These are phyloP conservation scores for Aspergillus udagawae DNA, from an alignment of 2,329 filamentous ascomycete genomes.

Conservation along the genomic window DNA sequence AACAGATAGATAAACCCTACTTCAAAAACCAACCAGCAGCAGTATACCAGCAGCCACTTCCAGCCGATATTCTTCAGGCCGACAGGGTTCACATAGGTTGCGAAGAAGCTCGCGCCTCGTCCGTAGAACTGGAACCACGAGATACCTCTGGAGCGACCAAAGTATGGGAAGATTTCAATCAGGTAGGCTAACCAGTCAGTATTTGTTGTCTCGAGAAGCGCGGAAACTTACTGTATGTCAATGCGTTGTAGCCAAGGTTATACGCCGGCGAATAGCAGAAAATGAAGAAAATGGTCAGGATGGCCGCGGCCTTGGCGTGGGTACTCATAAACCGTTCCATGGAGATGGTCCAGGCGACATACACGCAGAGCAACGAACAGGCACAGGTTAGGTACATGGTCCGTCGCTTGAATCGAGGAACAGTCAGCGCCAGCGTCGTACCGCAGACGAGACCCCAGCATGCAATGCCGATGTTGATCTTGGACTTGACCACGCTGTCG, in stretches of 20 bases:
- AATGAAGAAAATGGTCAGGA: conserved; percentile 53
- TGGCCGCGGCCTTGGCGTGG: conserved; percentile 36
- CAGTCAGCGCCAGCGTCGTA: conserved; percentile 36
- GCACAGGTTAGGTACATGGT: conserved; percentile 49
- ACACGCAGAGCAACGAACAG: conserved; percentile 48
- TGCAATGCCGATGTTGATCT: conserved; percentile 36
- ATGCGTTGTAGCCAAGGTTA: conserved; percentile 63
- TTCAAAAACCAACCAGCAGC: conserved; percentile 41
- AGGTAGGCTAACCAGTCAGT: conserved; percentile 39
- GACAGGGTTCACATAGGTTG: conserved; percentile 47
- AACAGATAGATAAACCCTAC: conserved; percentile 43
- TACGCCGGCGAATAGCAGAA: conserved; percentile 59
- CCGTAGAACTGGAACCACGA: conserved; percentile 56
- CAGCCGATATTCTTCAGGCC: conserved; percentile 41
- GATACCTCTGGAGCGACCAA: conserved; percentile 56
- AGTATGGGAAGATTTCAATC: conserved; percentile 58
- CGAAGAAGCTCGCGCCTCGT: conserved; percentile 47
- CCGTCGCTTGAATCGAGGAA: conserved; percentile 42
- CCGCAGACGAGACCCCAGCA: conserved; percentile 43
- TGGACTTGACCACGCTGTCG: conserved; percentile 31
- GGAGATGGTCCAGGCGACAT: conserved; percentile 54
- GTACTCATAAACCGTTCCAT: conserved; percentile 33
- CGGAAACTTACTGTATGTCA: conserved; percentile 41
- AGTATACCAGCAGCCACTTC: conserved; percentile 45
- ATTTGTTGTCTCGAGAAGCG: neutral